Percentiles rank a stretch among this genome's conserved stretches.
phyloP scores from a whole-genome alignment of 1,139 yeast genomes.

The Scheffersomyces cryptocercus region DNA sequence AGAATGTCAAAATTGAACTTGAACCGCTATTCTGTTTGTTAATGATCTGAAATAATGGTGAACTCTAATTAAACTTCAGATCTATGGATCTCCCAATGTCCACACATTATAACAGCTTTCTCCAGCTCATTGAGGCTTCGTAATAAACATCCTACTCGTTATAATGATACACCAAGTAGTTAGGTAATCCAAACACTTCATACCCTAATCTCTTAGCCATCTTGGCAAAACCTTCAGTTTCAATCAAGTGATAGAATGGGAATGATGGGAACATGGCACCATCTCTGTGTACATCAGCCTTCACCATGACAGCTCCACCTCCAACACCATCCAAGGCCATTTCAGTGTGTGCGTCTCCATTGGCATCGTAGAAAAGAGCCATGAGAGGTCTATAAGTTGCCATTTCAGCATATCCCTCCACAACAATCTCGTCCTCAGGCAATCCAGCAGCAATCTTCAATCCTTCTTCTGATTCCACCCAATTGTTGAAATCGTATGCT shows the following conservation, averaged over 20 bases:
- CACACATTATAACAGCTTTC: no score
- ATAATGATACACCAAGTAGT: constrained; percentile 85
- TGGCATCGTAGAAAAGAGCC: constrained; percentile 80
- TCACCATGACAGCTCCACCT: constrained; percentile 91
- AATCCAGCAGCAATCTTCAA: constrained; percentile 66
- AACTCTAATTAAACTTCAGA: no score
- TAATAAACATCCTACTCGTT: constrained; percentile 47
- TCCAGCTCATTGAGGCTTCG: no score
- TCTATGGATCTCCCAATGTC: no score
- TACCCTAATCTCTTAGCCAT: constrained; percentile 96
- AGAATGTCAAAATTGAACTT: no score
- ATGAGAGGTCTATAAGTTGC: constrained; percentile 95
- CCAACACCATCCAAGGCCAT: constrained; percentile 96
- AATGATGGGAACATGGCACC: constrained; percentile 99
- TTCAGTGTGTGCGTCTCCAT: constrained; percentile 59
- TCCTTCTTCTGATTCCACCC: constrained; percentile 93
- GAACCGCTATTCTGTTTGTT: no score
- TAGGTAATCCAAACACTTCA: constrained; percentile 89
- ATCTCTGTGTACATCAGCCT: constrained; percentile 96
- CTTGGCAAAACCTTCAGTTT: constrained; percentile 97
- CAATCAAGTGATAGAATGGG: constrained; percentile 94
- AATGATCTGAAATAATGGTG: no score
- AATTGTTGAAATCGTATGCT: constrained; percentile 93
- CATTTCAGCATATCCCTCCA: constrained; percentile 89
- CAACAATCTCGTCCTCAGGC: constrained; percentile 85